Conservation (phyloP, 768 basidiomycete species). For the Candolleomyces aberdarensis region DNA sequence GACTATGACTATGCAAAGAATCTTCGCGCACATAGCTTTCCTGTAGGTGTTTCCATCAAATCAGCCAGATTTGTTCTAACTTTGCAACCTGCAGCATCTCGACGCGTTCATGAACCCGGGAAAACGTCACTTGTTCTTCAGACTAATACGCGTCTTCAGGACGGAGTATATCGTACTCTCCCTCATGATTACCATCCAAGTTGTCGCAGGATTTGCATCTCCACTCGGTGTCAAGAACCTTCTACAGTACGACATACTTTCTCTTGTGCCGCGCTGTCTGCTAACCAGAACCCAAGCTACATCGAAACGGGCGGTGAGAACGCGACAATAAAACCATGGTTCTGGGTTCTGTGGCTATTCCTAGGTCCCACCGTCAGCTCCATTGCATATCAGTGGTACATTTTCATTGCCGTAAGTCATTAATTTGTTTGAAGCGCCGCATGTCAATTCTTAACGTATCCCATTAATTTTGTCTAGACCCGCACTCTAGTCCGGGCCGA, state of each 20-base stretch:
- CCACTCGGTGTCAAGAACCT: conserved; percentile 38
- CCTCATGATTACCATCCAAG: conserved; percentile 25
- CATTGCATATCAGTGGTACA: conserved; percentile 54
- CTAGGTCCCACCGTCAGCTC: conserved; percentile 42
- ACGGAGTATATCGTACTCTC: conserved; percentile 30
- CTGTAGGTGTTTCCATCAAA: conserved; percentile 12
- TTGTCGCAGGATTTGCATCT: conserved; percentile 27
- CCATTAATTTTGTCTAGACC: conserved; percentile 38
- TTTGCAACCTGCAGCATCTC: conserved; percentile 19
- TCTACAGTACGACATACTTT: conserved; percentile 25
- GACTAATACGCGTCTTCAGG: conserved; percentile 37
- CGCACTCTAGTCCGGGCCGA: conserved; percentile 48
- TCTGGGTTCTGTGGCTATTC: conserved; percentile 57
- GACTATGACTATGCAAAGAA: conserved; percentile 50
- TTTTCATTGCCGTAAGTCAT: conserved; percentile 40
- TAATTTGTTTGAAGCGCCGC: no score
- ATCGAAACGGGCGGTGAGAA: conserved; percentile 49
- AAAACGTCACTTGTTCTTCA: conserved; percentile 40
- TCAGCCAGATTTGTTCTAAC: not conserved
- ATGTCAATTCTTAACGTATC: not conserved
- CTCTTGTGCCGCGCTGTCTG: not conserved
- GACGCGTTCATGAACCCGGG: conserved; percentile 37
- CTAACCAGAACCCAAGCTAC: conserved; percentile 33
- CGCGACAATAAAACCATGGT: conserved; percentile 56
- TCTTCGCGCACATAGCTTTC: conserved; percentile 26